Evolutionary conservation across 495 filamentous ascomycete genomes (phyloP).

Genomic region (Talaromyces borbonicus): DNA sequence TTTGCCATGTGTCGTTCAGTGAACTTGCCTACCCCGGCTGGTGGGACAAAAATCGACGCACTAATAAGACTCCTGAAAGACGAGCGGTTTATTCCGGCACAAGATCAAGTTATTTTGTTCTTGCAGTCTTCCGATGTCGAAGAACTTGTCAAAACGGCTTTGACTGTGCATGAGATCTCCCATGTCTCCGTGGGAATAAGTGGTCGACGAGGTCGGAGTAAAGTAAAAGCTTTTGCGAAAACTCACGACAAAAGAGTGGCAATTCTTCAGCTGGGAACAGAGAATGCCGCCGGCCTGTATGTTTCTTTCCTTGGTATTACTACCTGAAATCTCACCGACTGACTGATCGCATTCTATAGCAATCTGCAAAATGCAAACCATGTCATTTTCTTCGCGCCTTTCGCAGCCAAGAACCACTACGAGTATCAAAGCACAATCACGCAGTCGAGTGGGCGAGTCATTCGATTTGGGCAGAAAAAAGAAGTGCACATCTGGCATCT

Average conservation of each 20-base stretch:
- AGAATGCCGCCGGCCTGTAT: slow-evolving; percentile 61
- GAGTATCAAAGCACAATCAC: slow-evolving; percentile 51
- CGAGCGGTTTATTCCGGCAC: slow-evolving; percentile 18
- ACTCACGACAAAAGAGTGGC: slow-evolving; percentile 39
- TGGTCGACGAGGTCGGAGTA: slow-evolving; percentile 15
- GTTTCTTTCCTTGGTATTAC: slow-evolving; percentile 15
- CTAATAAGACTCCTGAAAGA: slow-evolving; percentile 33
- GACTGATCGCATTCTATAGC: slow-evolving; percentile 26
- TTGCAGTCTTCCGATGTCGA: slow-evolving; percentile 40
- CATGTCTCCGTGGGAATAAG: slow-evolving; percentile 21
- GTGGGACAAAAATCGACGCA: slow-evolving; percentile 38
- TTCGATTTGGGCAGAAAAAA: slow-evolving; percentile 59
- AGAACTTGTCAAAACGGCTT: slow-evolving; percentile 20
- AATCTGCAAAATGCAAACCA: slow-evolving; percentile 73
- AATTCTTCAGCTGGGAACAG: slow-evolving; percentile 54
- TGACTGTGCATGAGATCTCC: slow-evolving; percentile 21
- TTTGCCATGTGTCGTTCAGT: slow-evolving; percentile 1
- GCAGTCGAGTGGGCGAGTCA: slow-evolving; percentile 62
- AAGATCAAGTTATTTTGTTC: slow-evolving; percentile 44
- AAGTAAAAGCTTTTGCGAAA: slow-evolving; percentile 37
- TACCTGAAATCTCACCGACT: slow-evolving; percentile 8
- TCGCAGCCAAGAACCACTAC: slow-evolving; percentile 43
- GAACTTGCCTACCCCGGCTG: slow-evolving; percentile 2
- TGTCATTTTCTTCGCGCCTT: slow-evolving; percentile 61
- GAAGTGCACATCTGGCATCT: slow-evolving; percentile 63